Evolutionary conservation across 108 stramenopile genomes (phyloP), one percentile per base, ranked within the genome.

Genomic region (Cylindrotheca closterium): DNA sequence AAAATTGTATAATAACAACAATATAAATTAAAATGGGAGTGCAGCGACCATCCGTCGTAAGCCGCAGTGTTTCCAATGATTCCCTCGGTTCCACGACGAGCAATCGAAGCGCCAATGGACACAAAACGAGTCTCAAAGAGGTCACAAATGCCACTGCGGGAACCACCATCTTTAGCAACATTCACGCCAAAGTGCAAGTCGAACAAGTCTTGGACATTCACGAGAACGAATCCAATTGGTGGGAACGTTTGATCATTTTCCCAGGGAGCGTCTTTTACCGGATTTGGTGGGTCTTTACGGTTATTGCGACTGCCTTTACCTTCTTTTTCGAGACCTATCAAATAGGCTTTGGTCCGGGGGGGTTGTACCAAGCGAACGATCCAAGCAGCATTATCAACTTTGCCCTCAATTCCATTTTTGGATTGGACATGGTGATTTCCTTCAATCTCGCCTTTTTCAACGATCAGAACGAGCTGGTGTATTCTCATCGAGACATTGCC

Each of bases 371-470:
- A 27, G 65, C 34, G 7, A 55, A 51, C 30, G 77, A 81, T 58
- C 52, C 71, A 4, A n/a, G 64, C n/a, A 60, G 74, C 21, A 57
- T 82, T 47, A 31, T 79, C 8, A 82, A 80, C 24, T 79, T 56
- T 31, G 28, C 58, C 0, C 54, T 87, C 42, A 72, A 63, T 5
- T 24, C 65, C 24, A 62, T 83, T 8, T 81, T 87, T 51, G 18
- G 52, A 1, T 17, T 77, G n/a, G 85, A 87, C 45, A 83, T 87
- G 4, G 19, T 81, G 1, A 30, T 83, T 34, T 70, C 77, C 49
- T 87, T 87, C 55, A 69, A 79, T 27, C 32, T 83, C 33, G 85
- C 79, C 1, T 83, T 51, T 53, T 79, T 64, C 57, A 56, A 80
- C 30, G 33, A 75, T 12, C 37, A 77, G 29, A 74, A 79, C 33